Evolutionary conservation across 2,329 filamentous ascomycete genomes (phyloP).

Genomic region (Claviceps cyperi): DNA sequence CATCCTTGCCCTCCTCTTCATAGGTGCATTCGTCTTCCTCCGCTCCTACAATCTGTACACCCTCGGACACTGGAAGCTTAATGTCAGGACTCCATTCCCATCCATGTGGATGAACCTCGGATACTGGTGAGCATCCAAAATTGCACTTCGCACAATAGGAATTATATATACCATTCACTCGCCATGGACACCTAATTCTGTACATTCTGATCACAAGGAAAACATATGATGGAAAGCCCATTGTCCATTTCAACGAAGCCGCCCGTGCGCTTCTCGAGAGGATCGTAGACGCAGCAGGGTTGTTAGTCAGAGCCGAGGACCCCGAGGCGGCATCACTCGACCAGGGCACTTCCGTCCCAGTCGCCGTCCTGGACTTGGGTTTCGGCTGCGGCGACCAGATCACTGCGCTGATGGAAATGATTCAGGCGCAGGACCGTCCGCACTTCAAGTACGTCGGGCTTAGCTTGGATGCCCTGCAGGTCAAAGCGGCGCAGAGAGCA

Average conservation of each 20-base stretch:
- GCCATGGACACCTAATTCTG: not conserved
- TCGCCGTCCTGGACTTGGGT: slow-evolving; percentile 37
- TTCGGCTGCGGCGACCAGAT: slow-evolving; percentile 47
- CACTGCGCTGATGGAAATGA: slow-evolving; percentile 24
- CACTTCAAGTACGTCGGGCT: slow-evolving; percentile 36
- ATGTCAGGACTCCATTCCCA: slow-evolving; percentile 28
- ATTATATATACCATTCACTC: not conserved
- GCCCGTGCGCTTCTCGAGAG: slow-evolving; percentile 33
- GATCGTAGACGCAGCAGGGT: slow-evolving; percentile 28
- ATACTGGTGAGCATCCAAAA: slow-evolving; percentile 34
- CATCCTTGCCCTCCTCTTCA: slow-evolving; percentile 7
- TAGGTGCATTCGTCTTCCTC: slow-evolving; percentile 10
- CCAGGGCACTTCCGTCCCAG: slow-evolving; percentile 17
- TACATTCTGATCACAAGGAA: slow-evolving; percentile 13
- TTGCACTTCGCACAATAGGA: not conserved
- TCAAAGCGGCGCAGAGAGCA: slow-evolving; percentile 20
- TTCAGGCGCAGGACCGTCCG: slow-evolving; percentile 9
- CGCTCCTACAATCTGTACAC: slow-evolving; percentile 26
- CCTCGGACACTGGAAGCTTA: slow-evolving; percentile 41
- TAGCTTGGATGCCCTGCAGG: slow-evolving; percentile 33
- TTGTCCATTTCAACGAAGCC: slow-evolving; percentile 28
- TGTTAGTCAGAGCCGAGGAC: slow-evolving; percentile 14
- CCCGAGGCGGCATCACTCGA: not conserved
- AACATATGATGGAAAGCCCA: slow-evolving; percentile 13
- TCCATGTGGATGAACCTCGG: slow-evolving; percentile 53